Evolutionary conservation across 257 asterid species (phyloP).

Genomic region (Dorcoceras hygrometricum): DNA sequence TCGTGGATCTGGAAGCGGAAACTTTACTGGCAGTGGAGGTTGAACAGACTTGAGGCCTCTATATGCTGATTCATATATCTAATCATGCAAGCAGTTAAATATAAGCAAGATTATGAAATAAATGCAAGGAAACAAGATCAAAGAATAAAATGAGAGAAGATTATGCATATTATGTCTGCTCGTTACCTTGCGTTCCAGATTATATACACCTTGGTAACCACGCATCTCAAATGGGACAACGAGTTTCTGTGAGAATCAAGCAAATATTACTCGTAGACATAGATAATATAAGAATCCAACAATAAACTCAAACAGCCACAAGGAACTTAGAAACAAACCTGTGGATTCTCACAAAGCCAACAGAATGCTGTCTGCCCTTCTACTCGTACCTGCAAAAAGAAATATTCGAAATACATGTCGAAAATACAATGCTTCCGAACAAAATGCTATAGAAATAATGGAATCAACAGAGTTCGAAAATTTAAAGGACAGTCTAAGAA

Average conservation of each 20-base stretch:
- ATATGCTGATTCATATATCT: conserved; percentile 71
- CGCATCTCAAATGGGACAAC: conserved; percentile 94
- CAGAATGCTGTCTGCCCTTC: conserved; percentile 85
- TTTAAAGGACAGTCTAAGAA: background rate
- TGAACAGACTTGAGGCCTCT: conserved; percentile 62
- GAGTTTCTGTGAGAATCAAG: conserved; percentile 59
- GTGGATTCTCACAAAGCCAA: conserved; percentile 97
- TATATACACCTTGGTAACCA: conserved; percentile 88
- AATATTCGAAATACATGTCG: conserved; percentile 13
- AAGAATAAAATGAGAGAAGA: background rate
- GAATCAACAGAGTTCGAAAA: background rate
- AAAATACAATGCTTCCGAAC: background rate
- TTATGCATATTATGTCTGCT: conserved; percentile 9
- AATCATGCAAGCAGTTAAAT: background rate
- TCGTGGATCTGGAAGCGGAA: conserved; percentile 57
- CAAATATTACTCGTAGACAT: background rate
- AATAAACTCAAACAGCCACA: background rate
- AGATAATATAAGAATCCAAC: background rate
- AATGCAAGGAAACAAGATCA: background rate
- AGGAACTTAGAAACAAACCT: conserved; percentile 38
- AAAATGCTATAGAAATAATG: conserved; percentile 2
- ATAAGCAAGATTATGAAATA: conserved; percentile 7
- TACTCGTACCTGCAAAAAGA: conserved; percentile 57
- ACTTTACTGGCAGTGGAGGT: conserved; percentile 54
- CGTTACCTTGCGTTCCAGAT: conserved; percentile 76